Evolutionary conservation across 306 rosid species (phyloP).

Genomic region (Quercus rubra): DNA sequence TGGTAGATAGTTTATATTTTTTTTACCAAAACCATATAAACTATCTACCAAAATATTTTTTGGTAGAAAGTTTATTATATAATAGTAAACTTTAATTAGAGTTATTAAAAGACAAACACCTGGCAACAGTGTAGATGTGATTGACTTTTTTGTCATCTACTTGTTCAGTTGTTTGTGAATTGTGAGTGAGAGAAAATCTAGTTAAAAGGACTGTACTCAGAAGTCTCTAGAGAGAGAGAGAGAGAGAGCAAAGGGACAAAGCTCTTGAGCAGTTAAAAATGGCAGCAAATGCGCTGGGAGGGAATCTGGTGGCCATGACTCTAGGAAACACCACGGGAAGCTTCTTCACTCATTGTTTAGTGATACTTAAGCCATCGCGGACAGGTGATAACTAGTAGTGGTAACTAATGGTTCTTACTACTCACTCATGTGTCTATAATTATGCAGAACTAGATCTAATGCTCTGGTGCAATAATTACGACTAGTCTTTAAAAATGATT

Average conservation of each 20-base stretch:
- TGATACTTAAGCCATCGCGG: conserved; percentile 2
- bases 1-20: not conserved
- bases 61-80: not conserved
- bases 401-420: too few species aligned
- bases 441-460: too few species aligned
- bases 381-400: not conserved
- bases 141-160: conserved; percentile 17
- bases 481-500: too few species aligned
- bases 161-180: not conserved
- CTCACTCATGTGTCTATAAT: too few species aligned
- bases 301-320: conserved; percentile 17
- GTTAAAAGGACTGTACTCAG: not conserved
- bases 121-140: conserved; percentile 10
- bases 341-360: conserved; percentile 31
- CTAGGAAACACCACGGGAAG: conserved; percentile 25
- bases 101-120: not conserved
- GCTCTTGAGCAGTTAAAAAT: conserved; percentile 15
- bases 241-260: not conserved
- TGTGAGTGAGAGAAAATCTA: not conserved
- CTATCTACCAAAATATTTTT: too few species aligned
- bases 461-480: too few species aligned
- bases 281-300: conserved; percentile 10
- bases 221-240: not conserved
- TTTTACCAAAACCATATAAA: too few species aligned
- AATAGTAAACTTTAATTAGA: not conserved